Evolutionary conservation across 176 grass and related monocot species (phyloP).

Genomic region (Pharus latifolius): DNA sequence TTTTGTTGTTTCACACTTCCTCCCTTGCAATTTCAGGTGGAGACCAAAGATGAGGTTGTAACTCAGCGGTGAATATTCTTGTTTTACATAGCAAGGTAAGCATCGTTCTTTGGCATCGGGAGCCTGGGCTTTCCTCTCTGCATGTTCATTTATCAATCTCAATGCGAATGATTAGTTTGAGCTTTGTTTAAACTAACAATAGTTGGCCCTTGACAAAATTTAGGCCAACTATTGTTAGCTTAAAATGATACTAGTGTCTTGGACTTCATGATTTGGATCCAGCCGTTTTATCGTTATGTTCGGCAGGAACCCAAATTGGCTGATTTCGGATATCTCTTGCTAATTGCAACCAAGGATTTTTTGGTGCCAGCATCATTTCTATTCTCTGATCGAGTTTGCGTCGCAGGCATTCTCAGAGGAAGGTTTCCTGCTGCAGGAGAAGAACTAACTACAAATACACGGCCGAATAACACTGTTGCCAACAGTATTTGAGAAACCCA

Average conservation of each 20-base stretch:
- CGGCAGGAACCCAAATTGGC: background rate
- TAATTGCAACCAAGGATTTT: background rate
- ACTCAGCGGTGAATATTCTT: slow-evolving; percentile 12
- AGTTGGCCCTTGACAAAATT: background rate
- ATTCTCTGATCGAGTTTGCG: background rate
- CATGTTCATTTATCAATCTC: background rate
- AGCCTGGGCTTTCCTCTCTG: background rate
- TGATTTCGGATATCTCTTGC: background rate
- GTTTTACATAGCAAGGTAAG: slow-evolving; percentile 25
- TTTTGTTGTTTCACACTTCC: background rate
- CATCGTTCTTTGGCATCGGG: background rate
- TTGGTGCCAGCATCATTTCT: background rate
- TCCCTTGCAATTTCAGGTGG: slow-evolving; percentile 31
- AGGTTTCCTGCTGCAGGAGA: background rate
- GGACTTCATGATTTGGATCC: background rate
- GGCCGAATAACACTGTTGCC: background rate
- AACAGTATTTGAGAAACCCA: background rate
- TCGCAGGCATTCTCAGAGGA: slow-evolving; percentile 8
- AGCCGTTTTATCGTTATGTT: background rate
- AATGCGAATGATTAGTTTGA: background rate
- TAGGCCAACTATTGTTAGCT: background rate
- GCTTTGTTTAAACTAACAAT: background rate
- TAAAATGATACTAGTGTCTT: background rate
- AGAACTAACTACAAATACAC: background rate
- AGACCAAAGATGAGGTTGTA: slow-evolving; percentile 51